These are phyloP conservation scores for Dentipellis fragilis DNA, from an alignment of 768 basidiomycete genomes.

Conservation along the genomic window DNA sequence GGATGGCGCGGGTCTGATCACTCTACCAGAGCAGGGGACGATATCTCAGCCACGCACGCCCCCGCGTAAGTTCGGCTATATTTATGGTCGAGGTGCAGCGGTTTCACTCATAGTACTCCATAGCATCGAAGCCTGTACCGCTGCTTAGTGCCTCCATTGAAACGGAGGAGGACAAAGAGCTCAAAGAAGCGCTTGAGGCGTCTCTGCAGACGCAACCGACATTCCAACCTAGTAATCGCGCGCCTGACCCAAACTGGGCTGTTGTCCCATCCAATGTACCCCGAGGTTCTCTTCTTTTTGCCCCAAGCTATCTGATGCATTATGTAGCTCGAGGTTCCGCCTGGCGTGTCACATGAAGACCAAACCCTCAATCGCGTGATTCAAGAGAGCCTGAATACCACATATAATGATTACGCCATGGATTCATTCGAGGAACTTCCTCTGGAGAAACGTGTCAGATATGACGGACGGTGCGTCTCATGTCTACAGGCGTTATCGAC, in stretches of 20 bases:
- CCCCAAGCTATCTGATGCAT: background rate
- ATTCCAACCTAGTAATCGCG: conserved; percentile 52
- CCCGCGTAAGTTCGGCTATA: conserved; percentile 14
- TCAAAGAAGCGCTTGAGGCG: conserved; percentile 42
- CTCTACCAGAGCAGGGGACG: conserved; percentile 3
- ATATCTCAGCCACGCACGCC: conserved; percentile 17
- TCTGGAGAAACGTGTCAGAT: conserved; percentile 40
- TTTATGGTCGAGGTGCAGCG: background rate
- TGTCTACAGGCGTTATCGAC: background rate
- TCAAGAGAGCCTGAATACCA: conserved; percentile 50
- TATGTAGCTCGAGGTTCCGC: conserved; percentile 14
- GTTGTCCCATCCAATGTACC: conserved; percentile 59
- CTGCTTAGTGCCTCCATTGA: conserved; percentile 39
- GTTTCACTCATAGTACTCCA: background rate
- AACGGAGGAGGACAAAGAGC: conserved; percentile 39
- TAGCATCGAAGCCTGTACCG: conserved; percentile 23
- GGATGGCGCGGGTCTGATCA: background rate
- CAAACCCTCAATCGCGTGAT: conserved; percentile 59
- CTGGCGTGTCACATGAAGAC: conserved; percentile 41
- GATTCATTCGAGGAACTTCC: conserved; percentile 44
- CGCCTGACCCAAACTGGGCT: conserved; percentile 60
- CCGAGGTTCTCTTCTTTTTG: conserved; percentile 4
- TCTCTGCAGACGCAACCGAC: conserved; percentile 32
- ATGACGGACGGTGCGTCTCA: conserved; percentile 43
- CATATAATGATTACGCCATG: conserved; percentile 30